Base-by-base conservation (phyloP, 805 yeast genomes). In the Spathaspora gorwiae region DNA sequence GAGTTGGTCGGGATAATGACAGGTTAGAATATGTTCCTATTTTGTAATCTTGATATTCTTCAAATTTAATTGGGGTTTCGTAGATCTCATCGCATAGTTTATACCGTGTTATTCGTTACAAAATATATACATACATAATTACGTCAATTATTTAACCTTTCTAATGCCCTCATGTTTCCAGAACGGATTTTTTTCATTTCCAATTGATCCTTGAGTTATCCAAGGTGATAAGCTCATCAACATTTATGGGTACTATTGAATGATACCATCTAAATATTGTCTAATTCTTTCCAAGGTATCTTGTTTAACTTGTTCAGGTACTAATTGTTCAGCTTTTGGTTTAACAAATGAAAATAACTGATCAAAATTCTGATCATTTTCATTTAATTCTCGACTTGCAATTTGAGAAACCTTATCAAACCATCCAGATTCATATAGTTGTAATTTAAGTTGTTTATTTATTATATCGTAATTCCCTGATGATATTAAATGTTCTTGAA, bases 391-490 rank as follows among this genome's bases (percentile, higher is more conserved):
- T 47, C 49, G 57, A 40, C 62, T 62, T 3, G 95, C 85, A 36
- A 84, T 53, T 35, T 74, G 76, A 39, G 79, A 73, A 26, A 90
- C 81, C 44, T 83, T 75, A 54, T 88, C 95, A 48, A 79, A 80
- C 97, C 97, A 90, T 6, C 97, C 97, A 1, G 84, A 75, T 57
- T 86, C 85, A 43, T 81, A 75, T 9, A 90, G 73, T 55, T 78
- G 79, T 45, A 82, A 73, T 53, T 80, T 80, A 47, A 90, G 66
- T 40, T 75, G 71, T 42, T 78, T 76, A 41, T 84, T 81, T 45
- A 88, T 84, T 73, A 76, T 73, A 49, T 86, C 92, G 62, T 89
- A 89, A 64, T 84, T 86, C 0, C 96, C 97, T 27, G 88, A 78
- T 29, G 82, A 76, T 3, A 88, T 80, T 34, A 89, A 73, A 55